Percentiles rank a stretch among this genome's conserved stretches.
Evolutionary conservation across 2,329 filamentous ascomycete species (phyloP).

Genomic region (Aureobasidium sp.): DNA sequence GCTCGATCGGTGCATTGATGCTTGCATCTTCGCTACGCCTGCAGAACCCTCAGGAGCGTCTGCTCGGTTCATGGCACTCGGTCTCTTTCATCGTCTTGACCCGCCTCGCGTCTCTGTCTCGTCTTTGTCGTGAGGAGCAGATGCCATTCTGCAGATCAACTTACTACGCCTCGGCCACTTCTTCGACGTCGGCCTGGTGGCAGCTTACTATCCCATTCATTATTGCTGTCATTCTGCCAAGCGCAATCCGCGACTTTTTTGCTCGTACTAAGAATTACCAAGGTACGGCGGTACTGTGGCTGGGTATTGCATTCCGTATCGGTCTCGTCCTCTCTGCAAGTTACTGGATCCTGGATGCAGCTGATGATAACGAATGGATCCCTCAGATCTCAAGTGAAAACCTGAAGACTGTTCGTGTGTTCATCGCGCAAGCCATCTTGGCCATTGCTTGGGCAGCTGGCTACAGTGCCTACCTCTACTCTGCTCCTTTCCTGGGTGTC

Average conservation of each 20-base stretch:
- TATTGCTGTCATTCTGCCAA: slow-evolving; percentile 63
- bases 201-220: slow-evolving; percentile 72
- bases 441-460: slow-evolving; percentile 75
- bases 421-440: slow-evolving; percentile 70
- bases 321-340: slow-evolving; percentile 66
- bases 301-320: slow-evolving; percentile 67
- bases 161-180: slow-evolving; percentile 85
- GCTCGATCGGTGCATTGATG: slow-evolving; percentile 73
- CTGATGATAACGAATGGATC: slow-evolving; percentile 79
- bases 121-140: slow-evolving; percentile 92
- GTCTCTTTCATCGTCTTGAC: slow-evolving; percentile 71
- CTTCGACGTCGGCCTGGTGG: slow-evolving; percentile 87
- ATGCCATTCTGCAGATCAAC: slow-evolving; percentile 95
- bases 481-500: slow-evolving; percentile 75
- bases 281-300: slow-evolving; percentile 75
- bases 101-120: slow-evolving; percentile 74
- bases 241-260: slow-evolving; percentile 72
- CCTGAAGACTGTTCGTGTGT: slow-evolving; percentile 66
- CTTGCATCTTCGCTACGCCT: slow-evolving; percentile 68
- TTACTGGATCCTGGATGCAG: slow-evolving; percentile 86
- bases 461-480: slow-evolving; percentile 75
- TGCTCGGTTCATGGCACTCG: slow-evolving; percentile 76
- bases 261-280: slow-evolving; percentile 77
- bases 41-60: slow-evolving; percentile 55
- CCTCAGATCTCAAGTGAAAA: slow-evolving; percentile 47